Percentiles rank a stretch among this genome's conserved stretches.
Conservation (phyloP, 768 basidiomycete genomes). For the Mycena vulgaris region DNA sequence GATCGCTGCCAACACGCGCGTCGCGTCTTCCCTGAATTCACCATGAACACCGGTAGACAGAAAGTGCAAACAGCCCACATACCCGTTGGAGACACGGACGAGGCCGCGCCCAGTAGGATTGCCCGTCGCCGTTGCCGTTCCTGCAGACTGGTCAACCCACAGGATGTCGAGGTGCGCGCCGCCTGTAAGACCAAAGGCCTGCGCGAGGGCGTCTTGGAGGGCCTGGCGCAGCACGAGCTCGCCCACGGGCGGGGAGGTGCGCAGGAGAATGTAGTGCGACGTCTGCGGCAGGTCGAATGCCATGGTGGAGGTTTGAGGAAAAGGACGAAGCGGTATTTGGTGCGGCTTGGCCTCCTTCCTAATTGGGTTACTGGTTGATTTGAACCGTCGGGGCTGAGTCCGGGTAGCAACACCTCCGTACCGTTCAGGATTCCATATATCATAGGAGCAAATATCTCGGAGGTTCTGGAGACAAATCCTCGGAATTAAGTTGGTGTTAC, state of each 20-base stretch:
- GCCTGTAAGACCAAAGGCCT: constrained; percentile 70
- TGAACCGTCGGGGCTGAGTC: too few relatives aligned
- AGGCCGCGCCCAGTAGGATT: constrained; percentile 44
- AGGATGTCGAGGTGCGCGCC: constrained; percentile 72
- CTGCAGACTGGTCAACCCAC: constrained; percentile 54
- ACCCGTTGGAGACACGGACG: constrained; percentile 60
- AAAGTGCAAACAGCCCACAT: constrained; percentile 30
- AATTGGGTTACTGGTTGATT: too few relatives aligned
- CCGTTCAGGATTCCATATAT: too few relatives aligned
- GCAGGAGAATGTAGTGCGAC: constrained; percentile 32
- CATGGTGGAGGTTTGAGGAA: constrained; percentile 4
- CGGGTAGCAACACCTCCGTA: too few relatives aligned
- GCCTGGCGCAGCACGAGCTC: constrained; percentile 62
- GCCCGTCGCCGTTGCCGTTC: neutral
- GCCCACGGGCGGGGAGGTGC: constrained; percentile 19
- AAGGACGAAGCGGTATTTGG: neutral
- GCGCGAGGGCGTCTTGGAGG: constrained; percentile 68
- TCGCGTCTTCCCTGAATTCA: constrained; percentile 44
- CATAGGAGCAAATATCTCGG: too few relatives aligned
- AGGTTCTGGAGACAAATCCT: too few relatives aligned
- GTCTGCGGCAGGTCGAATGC: neutral
- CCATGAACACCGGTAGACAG: neutral
- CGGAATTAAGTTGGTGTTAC: too few relatives aligned
- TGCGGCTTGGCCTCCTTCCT: too few relatives aligned
- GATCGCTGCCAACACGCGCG: constrained; percentile 53